Evolutionary conservation across 495 filamentous ascomycete species (phyloP).

Genomic region (Penicillium daleae): DNA sequence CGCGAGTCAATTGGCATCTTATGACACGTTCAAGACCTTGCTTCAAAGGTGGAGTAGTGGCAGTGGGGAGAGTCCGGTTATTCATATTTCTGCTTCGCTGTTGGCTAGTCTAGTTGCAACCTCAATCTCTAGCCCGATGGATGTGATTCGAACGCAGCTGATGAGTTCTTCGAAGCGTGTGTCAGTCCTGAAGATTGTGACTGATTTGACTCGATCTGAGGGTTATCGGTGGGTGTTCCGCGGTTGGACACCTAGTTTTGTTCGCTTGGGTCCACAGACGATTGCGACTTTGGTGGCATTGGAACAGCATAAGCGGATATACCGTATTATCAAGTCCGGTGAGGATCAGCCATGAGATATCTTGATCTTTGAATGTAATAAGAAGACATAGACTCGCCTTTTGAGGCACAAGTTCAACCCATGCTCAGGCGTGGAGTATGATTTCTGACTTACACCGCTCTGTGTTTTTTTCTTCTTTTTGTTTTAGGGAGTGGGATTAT

Average conservation of each 20-base stretch:
- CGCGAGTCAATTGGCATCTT: conserved; percentile 77
- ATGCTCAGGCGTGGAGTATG: not conserved
- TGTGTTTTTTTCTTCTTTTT: not conserved
- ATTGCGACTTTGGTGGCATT: conserved; percentile 85
- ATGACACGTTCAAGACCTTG: conserved; percentile 81
- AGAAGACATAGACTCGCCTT: not conserved
- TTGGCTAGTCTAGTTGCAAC: conserved; percentile 84
- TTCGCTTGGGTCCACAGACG: conserved; percentile 80
- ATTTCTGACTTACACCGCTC: not conserved
- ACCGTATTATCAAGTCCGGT: not conserved
- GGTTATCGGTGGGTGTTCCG: conserved; percentile 75
- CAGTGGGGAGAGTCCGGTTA: conserved; percentile 63
- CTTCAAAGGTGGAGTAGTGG: conserved; percentile 13
- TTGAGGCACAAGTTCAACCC: not conserved
- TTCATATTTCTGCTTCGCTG: conserved; percentile 78
- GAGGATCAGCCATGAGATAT: not conserved
- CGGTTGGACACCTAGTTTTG: conserved; percentile 89
- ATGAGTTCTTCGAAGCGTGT: conserved; percentile 54
- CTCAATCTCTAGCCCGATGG: conserved; percentile 86
- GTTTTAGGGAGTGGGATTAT: no score
- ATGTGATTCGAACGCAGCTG: conserved; percentile 87
- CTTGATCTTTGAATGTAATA: not conserved
- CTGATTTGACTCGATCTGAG: conserved; percentile 21
- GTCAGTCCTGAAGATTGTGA: conserved; percentile 21
- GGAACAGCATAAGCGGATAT: conserved; percentile 72